Conservation (phyloP, 129 eudicot genomes). For the Arctium lappa region DNA sequence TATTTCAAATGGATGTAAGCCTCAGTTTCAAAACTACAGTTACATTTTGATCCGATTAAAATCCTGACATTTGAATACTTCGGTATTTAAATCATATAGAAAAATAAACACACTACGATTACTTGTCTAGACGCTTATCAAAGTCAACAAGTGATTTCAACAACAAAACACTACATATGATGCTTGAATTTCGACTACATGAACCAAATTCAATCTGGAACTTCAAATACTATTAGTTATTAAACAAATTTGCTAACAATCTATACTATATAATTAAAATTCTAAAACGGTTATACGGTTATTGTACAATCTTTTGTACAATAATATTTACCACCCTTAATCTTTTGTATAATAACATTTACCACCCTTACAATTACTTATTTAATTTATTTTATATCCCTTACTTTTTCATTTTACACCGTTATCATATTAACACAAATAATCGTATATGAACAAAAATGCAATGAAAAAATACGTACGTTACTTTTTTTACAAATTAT, state of each 20-base stretch:
- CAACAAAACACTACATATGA: neutral
- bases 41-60: neutral
- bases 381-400: too few relatives aligned
- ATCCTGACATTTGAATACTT: constrained; percentile 1
- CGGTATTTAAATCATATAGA: neutral
- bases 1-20: neutral
- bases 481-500: too few relatives aligned
- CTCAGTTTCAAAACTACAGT: neutral
- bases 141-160: constrained; percentile 2
- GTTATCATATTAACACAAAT: too few relatives aligned
- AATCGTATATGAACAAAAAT: too few relatives aligned
- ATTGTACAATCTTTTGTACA: too few relatives aligned
- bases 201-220: constrained; percentile 1
- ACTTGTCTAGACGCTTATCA: constrained; percentile 9
- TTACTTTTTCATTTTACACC: too few relatives aligned
- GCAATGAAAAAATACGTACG: too few relatives aligned
- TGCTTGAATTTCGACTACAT: constrained; percentile 1
- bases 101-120: neutral
- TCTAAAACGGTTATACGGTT: too few relatives aligned
- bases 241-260: neutral
- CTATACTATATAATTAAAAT: too few relatives aligned
- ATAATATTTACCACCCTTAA: too few relatives aligned
- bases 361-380: too few relatives aligned
- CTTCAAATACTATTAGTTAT: neutral
- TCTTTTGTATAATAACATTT: too few relatives aligned